Percentiles rank a stretch among this genome's conserved stretches.
These are phyloP conservation scores for Teunomyces lycoperdinae DNA, from an alignment of 805 yeast genomes.

Conservation along the genomic window DNA sequence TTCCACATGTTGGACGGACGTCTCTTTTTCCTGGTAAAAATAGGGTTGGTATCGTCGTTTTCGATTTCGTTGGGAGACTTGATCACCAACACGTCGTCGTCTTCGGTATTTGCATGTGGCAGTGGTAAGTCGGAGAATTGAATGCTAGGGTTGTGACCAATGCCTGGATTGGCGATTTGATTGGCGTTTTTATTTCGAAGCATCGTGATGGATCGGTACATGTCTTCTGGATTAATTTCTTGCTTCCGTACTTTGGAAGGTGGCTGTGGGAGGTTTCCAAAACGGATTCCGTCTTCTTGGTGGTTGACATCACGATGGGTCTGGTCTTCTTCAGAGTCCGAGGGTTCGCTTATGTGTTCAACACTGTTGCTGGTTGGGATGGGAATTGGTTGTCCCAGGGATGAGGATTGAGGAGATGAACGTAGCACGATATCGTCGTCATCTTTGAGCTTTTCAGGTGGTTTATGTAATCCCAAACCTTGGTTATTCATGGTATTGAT, in stretches of 20 bases:
- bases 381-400: conserved; percentile 6
- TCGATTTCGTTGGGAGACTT: conserved; percentile 76
- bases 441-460: neutral
- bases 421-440: conserved; percentile 5
- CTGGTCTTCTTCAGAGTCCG: conserved; percentile 20
- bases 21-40: conserved; percentile 27
- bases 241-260: conserved; percentile 34
- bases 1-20: conserved; percentile 16
- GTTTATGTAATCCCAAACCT: conserved; percentile 24
- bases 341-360: conserved; percentile 42
- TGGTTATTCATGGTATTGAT: conserved; percentile 26
- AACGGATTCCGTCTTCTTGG: conserved; percentile 43
- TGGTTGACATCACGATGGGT: neutral
- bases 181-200: conserved; percentile 49
- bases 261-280: conserved; percentile 61
- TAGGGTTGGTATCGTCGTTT: conserved; percentile 29
- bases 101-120: conserved; percentile 36
- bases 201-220: conserved; percentile 81
- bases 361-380: conserved; percentile 13
- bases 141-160: conserved; percentile 5
- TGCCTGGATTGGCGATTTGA: conserved; percentile 22
- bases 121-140: conserved; percentile 6
- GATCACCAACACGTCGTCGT: conserved; percentile 77
- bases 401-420: conserved; percentile 14
- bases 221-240: conserved; percentile 71